These are phyloP conservation scores for Lagenidium giganteum DNA, from an alignment of 352 stramenopile species.

Conservation along the genomic window DNA sequence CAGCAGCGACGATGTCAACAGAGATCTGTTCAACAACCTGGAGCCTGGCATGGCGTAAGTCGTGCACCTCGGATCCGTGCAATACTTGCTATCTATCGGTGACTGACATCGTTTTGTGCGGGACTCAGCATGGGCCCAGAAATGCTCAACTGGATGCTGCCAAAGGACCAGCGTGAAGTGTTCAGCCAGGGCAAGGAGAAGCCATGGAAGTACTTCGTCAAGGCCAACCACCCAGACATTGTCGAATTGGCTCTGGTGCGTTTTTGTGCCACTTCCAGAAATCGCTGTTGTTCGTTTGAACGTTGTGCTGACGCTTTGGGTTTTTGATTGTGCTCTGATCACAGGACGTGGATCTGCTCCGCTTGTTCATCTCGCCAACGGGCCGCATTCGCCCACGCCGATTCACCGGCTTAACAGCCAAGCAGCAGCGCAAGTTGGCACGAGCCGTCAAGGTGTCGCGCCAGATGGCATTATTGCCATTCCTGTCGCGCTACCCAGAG, in stretches of 20 bases:
- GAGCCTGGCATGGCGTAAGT: conserved; percentile 52
- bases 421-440: conserved; percentile 79
- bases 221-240: conserved; percentile 63
- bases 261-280: neutral
- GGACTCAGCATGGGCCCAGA: conserved; percentile 38
- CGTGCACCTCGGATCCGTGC: neutral
- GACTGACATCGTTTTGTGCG: neutral
- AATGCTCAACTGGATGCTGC: conserved; percentile 85
- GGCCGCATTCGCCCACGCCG: conserved; percentile 75
- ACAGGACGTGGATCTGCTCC: conserved; percentile 72
- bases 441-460: conserved; percentile 75
- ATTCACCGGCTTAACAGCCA: conserved; percentile 75
- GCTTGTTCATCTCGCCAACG: conserved; percentile 80
- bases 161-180: conserved; percentile 50
- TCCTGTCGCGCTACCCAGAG: conserved; percentile 74
- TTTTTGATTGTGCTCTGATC: neutral
- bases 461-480: conserved; percentile 70
- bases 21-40: conserved; percentile 45
- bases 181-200: conserved; percentile 53
- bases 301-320: neutral
- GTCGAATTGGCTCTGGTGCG: conserved; percentile 68
- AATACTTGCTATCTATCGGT: neutral
- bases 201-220: conserved; percentile 77
- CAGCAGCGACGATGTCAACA: conserved; percentile 28
- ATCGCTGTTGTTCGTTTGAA: neutral